These are phyloP conservation scores for Cryptococcus sp. DNA, from an alignment of 1,284 basidiomycete species.

Conservation along the genomic window DNA sequence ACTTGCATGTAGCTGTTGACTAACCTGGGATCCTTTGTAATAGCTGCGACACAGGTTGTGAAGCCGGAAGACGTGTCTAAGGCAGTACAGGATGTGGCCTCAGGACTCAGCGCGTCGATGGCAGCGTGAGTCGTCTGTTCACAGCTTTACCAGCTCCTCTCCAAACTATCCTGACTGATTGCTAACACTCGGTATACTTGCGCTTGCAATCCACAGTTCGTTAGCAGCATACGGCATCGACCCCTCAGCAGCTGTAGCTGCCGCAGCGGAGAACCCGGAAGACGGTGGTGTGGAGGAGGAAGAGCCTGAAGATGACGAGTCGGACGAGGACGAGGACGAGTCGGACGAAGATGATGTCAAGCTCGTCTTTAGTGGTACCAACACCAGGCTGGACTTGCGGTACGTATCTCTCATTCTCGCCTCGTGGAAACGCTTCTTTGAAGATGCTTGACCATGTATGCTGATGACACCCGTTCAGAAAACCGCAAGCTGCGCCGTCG, in stretches of 20 bases:
- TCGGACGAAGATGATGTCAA: constrained; percentile 53
- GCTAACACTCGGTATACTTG: not conserved
- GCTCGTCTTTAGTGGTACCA: constrained; percentile 48
- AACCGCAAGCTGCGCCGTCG: constrained; percentile 40
- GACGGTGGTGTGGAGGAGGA: constrained; percentile 50
- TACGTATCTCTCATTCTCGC: constrained; percentile 14
- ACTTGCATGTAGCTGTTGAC: not conserved
- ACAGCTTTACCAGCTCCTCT: not conserved
- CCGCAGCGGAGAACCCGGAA: constrained; percentile 36
- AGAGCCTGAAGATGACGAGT: constrained; percentile 34
- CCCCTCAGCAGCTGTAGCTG: constrained; percentile 14
- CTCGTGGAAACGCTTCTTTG: not conserved
- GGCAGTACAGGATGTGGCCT: constrained; percentile 7
- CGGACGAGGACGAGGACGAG: constrained; percentile 46
- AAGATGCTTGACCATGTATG: no score
- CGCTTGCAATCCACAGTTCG: constrained; percentile 24
- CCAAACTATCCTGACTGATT: no score
- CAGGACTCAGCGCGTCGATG: constrained; percentile 25
- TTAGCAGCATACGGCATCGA: constrained; percentile 51
- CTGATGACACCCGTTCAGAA: constrained; percentile 22
- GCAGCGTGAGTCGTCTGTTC: constrained; percentile 20
- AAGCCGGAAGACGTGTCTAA: no score
- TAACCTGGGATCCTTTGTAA: not conserved
- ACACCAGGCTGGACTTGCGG: constrained; percentile 47
- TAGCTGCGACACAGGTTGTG: not conserved